phyloP scores from a whole-genome alignment of 257 asterid species.

The Lantana camara region DNA sequence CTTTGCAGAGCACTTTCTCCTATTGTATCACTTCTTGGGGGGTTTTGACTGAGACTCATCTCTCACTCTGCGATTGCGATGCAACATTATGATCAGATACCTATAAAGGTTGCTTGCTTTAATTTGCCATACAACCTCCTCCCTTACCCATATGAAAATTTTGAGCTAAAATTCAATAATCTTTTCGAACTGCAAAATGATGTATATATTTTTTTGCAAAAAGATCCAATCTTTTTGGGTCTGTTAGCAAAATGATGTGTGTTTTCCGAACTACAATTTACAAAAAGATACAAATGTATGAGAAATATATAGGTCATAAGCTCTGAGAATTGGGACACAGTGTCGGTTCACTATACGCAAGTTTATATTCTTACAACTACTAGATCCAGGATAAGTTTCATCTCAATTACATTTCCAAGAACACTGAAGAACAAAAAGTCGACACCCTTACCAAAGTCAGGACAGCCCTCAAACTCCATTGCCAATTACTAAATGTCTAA shows the following conservation, averaged over 20 bases:
- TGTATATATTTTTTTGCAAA: no score
- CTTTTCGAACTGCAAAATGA: no score
- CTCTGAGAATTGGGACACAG: background rate
- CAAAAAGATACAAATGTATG: conserved; percentile 10
- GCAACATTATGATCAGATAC: conserved; percentile 25
- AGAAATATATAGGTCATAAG: background rate
- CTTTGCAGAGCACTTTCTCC: conserved; percentile 8
- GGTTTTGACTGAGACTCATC: conserved; percentile 33
- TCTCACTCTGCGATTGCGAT: conserved; percentile 21
- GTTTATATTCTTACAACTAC: background rate
- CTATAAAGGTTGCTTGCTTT: conserved; percentile 33
- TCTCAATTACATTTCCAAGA: background rate
- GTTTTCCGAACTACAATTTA: no score
- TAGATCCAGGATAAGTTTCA: background rate
- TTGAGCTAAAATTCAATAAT: no score
- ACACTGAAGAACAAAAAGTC: background rate
- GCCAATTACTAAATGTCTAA: background rate
- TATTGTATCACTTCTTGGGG: conserved; percentile 9
- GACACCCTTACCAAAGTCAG: background rate
- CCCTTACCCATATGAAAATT: conserved; percentile 62
- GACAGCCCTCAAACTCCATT: background rate
- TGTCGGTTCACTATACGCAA: background rate
- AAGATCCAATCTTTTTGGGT: background rate
- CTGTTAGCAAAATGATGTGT: background rate
- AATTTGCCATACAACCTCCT: conserved; percentile 64